Base-by-base conservation (phyloP, 345 rosid genomes). In the Acer campestre region DNA sequence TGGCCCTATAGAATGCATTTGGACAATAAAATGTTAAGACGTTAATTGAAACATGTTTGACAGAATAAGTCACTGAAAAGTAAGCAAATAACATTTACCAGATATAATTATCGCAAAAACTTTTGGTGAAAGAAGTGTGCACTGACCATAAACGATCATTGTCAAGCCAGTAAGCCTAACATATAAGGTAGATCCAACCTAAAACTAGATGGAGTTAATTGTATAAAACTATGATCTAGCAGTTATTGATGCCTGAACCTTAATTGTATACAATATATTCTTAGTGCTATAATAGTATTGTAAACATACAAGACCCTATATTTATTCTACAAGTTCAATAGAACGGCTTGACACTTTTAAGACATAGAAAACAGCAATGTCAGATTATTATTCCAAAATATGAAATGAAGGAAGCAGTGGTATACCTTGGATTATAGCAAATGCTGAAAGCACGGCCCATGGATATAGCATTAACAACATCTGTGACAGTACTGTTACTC, bases 361-460 rank as follows among this genome's bases (percentile, higher is more conserved):
- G n/a, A 51, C 46, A 16, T 51, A 17, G 6, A 27, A 17, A 27
- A 18, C 6, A 38, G 14, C 2, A 7, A 65, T 61, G 27, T 25
- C 35, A 59, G 16, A 25, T 51, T 10, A 44, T 44, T 35, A 13
- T 1, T 71, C 6, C 13, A 13, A 78, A 67, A n/a, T 11, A 49
- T 23, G 31, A 76, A 18, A 27, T 7, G 16, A 68, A 72, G 31
- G 29, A 51, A 76, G 67, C 17, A 38, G 64, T 38, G 66, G 75
- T 71, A 65, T 78, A 94, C 99, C 98, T 97, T 66, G 99, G 99
- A 80, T 97, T 95, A 87, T 93, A 97, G 88, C 74, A 93, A 71
- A 94, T 89, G 78, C 84, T 88, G 89, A 97, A 94, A 80, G 70
- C 85, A 53, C 85, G 88, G 71, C 88, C 78, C 51, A 80, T 70